phyloP scores from a whole-genome alignment of 1,284 basidiomycete genomes.

The Ganoderma leucocontextum region DNA sequence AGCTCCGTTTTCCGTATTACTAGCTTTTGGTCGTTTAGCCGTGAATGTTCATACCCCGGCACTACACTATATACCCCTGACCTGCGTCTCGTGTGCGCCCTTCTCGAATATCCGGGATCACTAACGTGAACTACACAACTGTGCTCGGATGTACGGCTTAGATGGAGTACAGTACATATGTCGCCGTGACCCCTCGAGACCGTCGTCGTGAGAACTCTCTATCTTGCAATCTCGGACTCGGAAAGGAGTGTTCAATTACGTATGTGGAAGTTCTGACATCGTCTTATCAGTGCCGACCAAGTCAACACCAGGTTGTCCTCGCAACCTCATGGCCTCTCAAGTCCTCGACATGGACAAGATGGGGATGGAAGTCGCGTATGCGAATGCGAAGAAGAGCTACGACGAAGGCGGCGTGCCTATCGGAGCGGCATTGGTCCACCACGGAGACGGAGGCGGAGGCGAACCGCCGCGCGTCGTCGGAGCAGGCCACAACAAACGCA shows the following conservation, averaged over 20 bases:
- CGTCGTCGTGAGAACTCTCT: neutral
- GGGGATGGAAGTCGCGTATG: constrained; percentile 45
- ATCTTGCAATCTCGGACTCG: neutral
- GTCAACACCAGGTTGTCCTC: neutral
- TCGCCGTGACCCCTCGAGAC: too few species aligned
- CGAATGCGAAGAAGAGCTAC: constrained; percentile 53
- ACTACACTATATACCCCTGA: neutral
- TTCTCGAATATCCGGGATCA: too few species aligned
- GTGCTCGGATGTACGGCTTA: too few species aligned
- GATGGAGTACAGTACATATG: too few species aligned
- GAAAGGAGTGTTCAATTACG: neutral
- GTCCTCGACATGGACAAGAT: constrained; percentile 24
- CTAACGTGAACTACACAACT: too few species aligned
- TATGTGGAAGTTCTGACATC: neutral
- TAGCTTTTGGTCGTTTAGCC: constrained; percentile 22
- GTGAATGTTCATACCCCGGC: constrained; percentile 29
- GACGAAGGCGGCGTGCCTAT: constrained; percentile 66
- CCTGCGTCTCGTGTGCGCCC: neutral
- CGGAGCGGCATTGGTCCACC: constrained; percentile 55
- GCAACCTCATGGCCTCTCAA: neutral
- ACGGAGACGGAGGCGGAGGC: constrained; percentile 22
- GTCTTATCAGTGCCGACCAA: neutral
- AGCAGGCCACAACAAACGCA: constrained; percentile 58
- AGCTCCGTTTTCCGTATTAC: constrained; percentile 20
- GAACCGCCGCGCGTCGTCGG: constrained; percentile 50